Base-by-base conservation (phyloP, 108 stramenopile species). In the Pinguiococcus pyrenoidosus region DNA sequence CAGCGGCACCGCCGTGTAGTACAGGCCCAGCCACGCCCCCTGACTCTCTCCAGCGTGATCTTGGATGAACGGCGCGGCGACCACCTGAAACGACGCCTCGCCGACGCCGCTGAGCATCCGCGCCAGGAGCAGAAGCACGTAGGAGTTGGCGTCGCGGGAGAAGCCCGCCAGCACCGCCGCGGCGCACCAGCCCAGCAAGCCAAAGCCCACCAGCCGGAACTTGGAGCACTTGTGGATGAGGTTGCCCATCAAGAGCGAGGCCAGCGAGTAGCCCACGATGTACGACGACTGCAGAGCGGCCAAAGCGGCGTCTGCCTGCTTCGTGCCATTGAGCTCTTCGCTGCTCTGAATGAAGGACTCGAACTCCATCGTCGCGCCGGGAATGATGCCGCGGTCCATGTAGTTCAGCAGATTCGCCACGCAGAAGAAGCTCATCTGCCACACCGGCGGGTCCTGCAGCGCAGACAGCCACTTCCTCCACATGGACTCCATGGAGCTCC, bases 51-150 rank as follows among this genome's bases (percentile, higher is more conserved):
- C 50, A 1, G 69, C 69, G 14, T 51, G 33, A 25, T 62, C 59
- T 8, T 54, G 32, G 44, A 73, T 72, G n/a, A 66, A 62, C 13
- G 72, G 70, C 9, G 72, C 70, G 20, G 68, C 66, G 10, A 60
- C 57, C 10, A 51, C 53, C 18, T 53, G 51, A 25, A 68, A 54
- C 1, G 44, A 6, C 13, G 72, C 69, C 53, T 73, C 72, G 22
- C 72, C 72, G 1, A 73, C 58, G 5, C 72, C 72, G 22, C 29
- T 53, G 18, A 73, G 56, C 40, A 65, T 26, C 21, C 72, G 59
- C 6, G 35, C 43, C 1, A 66, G 13, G 2, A 67, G 48, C n/a
- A 73, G 62, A 22, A 73, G 17, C 9, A 20, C 6, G 58, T 66
- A 69, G 66, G 46, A 57, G 17, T 20, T 29, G 9, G 54, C 9